phyloP scores from a whole-genome alignment of 2,329 filamentous ascomycete species.

The Monosporascus cannonballus region DNA sequence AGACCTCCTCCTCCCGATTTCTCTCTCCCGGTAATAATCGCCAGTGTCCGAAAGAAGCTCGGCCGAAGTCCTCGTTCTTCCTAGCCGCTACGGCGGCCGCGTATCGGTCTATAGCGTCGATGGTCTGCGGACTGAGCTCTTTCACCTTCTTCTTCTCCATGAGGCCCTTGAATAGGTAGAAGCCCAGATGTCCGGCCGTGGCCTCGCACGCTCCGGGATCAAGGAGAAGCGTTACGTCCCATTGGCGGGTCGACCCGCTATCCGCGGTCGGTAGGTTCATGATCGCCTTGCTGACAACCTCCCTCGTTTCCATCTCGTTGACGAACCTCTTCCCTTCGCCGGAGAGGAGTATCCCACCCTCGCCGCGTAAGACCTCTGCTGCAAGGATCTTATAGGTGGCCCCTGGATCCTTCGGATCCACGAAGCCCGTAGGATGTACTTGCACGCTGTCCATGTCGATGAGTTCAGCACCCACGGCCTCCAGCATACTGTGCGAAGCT shows the following conservation, averaged over 20 bases:
- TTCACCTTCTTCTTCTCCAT: slow-evolving; percentile 49
- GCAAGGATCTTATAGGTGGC: slow-evolving; percentile 55
- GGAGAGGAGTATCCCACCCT: slow-evolving; percentile 52
- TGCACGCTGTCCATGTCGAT: slow-evolving; percentile 54
- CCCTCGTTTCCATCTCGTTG: slow-evolving; percentile 57
- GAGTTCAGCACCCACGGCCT: slow-evolving; percentile 33
- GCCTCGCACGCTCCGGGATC: slow-evolving; percentile 52
- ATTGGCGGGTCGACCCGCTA: slow-evolving; percentile 38
- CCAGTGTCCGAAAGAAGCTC: slow-evolving; percentile 51
- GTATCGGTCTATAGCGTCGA: slow-evolving; percentile 43
- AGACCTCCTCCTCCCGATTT: slow-evolving; percentile 46
- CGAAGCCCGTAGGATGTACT: slow-evolving; percentile 59
- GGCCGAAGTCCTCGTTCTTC: slow-evolving; percentile 37
- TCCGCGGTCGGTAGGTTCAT: slow-evolving; percentile 31
- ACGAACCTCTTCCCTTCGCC: slow-evolving; percentile 46
- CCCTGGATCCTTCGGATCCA: slow-evolving; percentile 42
- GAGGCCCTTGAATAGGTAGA: slow-evolving; percentile 58
- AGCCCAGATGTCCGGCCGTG: slow-evolving; percentile 50
- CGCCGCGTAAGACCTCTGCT: slow-evolving; percentile 56
- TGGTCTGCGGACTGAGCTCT: slow-evolving; percentile 36
- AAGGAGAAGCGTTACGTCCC: slow-evolving; percentile 52
- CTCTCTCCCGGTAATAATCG: slow-evolving; percentile 35
- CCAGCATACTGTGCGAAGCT: slow-evolving; percentile 42
- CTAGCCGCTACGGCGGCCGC: slow-evolving; percentile 35
- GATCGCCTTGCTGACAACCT: slow-evolving; percentile 48